Percentiles rank a stretch among this genome's conserved stretches.
phyloP scores from a whole-genome alignment of 2,329 filamentous ascomycete species.

The Ceratocystis diversiconidia region DNA sequence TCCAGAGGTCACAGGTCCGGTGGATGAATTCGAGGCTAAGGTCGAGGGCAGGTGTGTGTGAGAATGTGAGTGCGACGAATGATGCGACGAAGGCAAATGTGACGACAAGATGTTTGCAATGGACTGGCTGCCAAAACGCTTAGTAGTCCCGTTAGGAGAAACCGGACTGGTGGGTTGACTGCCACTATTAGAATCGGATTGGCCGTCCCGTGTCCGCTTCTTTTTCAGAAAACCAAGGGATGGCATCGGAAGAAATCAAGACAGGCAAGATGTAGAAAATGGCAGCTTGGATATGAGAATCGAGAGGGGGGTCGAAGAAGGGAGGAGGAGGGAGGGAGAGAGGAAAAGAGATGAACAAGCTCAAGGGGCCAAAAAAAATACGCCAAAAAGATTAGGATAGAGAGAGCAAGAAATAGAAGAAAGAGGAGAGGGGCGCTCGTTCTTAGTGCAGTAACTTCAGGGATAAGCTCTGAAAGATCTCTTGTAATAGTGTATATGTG shows the following conservation, averaged over 20 bases:
- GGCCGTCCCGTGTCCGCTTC: slow-evolving; percentile 91
- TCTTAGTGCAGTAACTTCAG: not conserved
- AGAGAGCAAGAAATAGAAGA: not conserved
- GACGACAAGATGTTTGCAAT: slow-evolving; percentile 14
- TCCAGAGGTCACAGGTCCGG: not conserved
- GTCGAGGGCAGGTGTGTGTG: not conserved
- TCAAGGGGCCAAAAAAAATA: not conserved
- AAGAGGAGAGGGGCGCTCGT: not conserved
- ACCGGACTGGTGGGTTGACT: slow-evolving; percentile 51
- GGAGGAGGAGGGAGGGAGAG: not conserved
- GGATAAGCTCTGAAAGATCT: not conserved
- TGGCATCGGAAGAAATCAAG: slow-evolving; percentile 51
- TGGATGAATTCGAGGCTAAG: not conserved
- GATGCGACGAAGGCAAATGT: slow-evolving; percentile 15
- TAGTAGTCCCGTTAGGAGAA: slow-evolving; percentile 34
- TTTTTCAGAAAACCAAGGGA: slow-evolving; percentile 93
- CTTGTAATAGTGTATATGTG: not conserved
- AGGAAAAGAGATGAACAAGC: not conserved
- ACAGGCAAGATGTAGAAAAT: slow-evolving; percentile 18
- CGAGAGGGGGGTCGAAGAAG: not conserved
- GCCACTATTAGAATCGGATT: slow-evolving; percentile 52
- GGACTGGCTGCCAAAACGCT: slow-evolving; percentile 12
- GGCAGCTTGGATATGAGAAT: slow-evolving; percentile 8
- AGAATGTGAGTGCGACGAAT: slow-evolving; percentile 3
- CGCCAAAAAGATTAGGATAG: not conserved